Evolutionary conservation across 148 eudicot genomes (phyloP).

Genomic region (Heliosperma pusillum): DNA sequence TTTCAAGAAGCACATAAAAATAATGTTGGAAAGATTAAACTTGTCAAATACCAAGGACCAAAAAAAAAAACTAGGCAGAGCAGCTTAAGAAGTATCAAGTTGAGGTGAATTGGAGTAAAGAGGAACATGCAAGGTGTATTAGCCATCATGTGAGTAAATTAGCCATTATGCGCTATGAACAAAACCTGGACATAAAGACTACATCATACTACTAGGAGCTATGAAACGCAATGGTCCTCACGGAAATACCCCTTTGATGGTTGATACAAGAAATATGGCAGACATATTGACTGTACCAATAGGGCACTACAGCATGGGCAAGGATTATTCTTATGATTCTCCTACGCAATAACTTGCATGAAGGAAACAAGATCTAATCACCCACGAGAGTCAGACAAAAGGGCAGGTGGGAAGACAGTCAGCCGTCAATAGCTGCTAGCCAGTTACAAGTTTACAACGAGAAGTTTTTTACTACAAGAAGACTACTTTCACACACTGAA

Average conservation of each 20-base stretch:
- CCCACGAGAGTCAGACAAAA: slow-evolving; percentile 3
- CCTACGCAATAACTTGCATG: background rate
- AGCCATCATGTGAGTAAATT: background rate
- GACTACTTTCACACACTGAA: background rate
- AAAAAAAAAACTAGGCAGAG: background rate
- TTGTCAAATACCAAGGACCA: background rate
- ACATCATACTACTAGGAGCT: background rate
- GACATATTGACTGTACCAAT: background rate
- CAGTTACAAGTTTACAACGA: background rate
- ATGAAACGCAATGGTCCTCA: background rate
- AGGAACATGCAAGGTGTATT: background rate
- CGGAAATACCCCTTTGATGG: background rate
- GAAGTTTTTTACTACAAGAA: background rate
- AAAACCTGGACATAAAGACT: background rate
- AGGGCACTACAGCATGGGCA: background rate
- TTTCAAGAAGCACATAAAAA: background rate
- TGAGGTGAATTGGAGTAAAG: background rate
- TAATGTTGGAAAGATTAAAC: background rate
- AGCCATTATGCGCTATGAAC: background rate
- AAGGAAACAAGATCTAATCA: background rate
- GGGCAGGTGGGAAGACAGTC: background rate
- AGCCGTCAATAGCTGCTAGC: background rate
- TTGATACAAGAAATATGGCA: slow-evolving; percentile 1
- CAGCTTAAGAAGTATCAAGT: background rate
- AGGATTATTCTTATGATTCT: background rate